Percentiles rank a stretch among this genome's conserved stretches.
Conservation (phyloP, 129 eudicot species). For the Artemisia tridentata region DNA sequence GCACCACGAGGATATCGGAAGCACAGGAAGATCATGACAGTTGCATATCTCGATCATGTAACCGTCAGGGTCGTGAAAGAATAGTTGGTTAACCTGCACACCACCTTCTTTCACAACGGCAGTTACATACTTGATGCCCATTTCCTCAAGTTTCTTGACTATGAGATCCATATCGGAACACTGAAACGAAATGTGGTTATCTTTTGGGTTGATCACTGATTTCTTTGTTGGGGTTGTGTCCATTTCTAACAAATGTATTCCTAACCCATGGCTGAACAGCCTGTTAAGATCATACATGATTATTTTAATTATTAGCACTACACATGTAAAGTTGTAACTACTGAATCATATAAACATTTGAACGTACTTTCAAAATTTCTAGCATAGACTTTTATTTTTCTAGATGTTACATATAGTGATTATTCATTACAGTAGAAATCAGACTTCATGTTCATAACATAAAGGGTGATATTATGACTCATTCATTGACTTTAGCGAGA, state of each 20-base stretch:
- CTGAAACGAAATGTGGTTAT: slow-evolving; percentile 72
- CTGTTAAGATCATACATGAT: slow-evolving; percentile 21
- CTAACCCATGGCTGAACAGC: slow-evolving; percentile 69
- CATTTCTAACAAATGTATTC: slow-evolving; percentile 62
- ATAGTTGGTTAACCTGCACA: slow-evolving; percentile 59
- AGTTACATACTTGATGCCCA: slow-evolving; percentile 48
- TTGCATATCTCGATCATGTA: slow-evolving; percentile 86
- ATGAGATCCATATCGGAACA: slow-evolving; percentile 47
- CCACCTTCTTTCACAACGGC: slow-evolving; percentile 65
- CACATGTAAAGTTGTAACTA: no score
- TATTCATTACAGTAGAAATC: no score
- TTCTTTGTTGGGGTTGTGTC: slow-evolving; percentile 38
- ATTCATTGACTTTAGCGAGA: no score
- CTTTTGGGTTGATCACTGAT: slow-evolving; percentile 65
- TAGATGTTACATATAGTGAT: no score
- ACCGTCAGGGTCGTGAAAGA: slow-evolving; percentile 75
- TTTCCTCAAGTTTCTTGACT: slow-evolving; percentile 35
- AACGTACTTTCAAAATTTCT: no score
- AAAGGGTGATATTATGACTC: no score
- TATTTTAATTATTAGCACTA: no score
- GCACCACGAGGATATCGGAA: slow-evolving; percentile 58
- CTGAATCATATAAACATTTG: no score
- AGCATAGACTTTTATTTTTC: no score
- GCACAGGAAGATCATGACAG: slow-evolving; percentile 62
- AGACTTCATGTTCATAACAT: no score